These are phyloP conservation scores for Lactifluus hygrophoroides DNA, from an alignment of 768 basidiomycete genomes.

Conservation along the genomic window DNA sequence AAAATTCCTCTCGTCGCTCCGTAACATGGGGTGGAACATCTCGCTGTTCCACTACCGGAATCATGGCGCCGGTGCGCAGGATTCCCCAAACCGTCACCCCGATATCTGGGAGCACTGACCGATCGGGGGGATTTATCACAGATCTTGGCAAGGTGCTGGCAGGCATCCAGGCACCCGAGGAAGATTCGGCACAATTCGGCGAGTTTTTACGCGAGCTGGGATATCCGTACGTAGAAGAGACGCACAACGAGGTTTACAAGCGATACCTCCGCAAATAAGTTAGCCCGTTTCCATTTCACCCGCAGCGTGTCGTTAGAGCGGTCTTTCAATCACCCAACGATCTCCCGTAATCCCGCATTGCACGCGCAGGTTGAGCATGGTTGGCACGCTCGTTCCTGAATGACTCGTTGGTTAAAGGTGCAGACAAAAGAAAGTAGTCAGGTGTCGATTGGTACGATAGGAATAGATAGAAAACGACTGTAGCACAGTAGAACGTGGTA, in stretches of 20 bases:
- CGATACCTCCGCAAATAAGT: slow-evolving; percentile 47
- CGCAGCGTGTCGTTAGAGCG: no score
- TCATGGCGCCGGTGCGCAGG: slow-evolving; percentile 79
- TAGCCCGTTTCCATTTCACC: no score
- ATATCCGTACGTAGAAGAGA: slow-evolving; percentile 90
- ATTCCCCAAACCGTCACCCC: not conserved
- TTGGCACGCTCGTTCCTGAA: not conserved
- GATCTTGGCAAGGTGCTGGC: slow-evolving; percentile 91
- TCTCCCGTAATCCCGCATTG: not conserved
- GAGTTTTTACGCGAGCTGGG: slow-evolving; percentile 69
- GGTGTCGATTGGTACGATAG: not conserved
- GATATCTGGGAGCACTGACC: not conserved
- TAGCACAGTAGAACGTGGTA: not conserved
- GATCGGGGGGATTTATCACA: slow-evolving; percentile 26
- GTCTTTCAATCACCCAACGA: no score
- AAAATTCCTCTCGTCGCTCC: slow-evolving; percentile 79
- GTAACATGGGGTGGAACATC: slow-evolving; percentile 78
- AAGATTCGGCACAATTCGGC: slow-evolving; percentile 59
- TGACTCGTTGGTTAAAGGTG: not conserved
- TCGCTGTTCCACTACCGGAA: slow-evolving; percentile 97
- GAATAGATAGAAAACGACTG: not conserved
- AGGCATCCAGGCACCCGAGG: slow-evolving; percentile 81
- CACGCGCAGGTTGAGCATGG: not conserved
- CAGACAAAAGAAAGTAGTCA: not conserved
- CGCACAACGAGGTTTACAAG: slow-evolving; percentile 77